These are phyloP conservation scores for Penicillium arizonense DNA, from an alignment of 495 filamentous ascomycete species.

Conservation along the genomic window DNA sequence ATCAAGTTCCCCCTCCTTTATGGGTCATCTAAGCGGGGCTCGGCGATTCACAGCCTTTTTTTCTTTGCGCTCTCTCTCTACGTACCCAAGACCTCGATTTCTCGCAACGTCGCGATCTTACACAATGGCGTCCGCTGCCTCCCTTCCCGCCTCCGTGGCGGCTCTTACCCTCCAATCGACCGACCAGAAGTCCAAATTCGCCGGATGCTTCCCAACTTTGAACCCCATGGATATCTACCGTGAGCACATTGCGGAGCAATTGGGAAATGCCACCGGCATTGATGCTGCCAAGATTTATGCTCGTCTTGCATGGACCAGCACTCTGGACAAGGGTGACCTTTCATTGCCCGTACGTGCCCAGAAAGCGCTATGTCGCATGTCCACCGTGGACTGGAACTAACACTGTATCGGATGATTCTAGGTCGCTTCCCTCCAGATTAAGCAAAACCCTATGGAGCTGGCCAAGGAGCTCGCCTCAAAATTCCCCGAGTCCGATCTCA, in stretches of 20 bases:
- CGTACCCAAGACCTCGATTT: constrained; percentile 1
- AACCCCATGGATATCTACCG: constrained; percentile 92
- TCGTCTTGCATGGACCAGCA: constrained; percentile 75
- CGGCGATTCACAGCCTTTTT: constrained; percentile 38
- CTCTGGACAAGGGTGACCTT: constrained; percentile 88
- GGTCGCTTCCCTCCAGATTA: constrained; percentile 74
- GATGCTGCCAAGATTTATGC: constrained; percentile 74
- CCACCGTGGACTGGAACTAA: neutral
- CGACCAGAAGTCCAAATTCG: constrained; percentile 36
- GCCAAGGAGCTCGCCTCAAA: constrained; percentile 69
- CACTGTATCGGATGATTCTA: constrained; percentile 9
- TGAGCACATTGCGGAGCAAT: constrained; percentile 70
- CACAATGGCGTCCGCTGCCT: constrained; percentile 35
- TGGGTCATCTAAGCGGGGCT: constrained; percentile 49
- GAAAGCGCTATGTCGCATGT: neutral
- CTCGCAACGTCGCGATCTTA: constrained; percentile 10
- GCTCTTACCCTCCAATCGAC: constrained; percentile 41
- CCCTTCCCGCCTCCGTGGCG: constrained; percentile 37
- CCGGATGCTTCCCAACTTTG: constrained; percentile 57
- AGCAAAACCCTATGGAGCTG: constrained; percentile 75
- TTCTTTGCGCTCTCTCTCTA: constrained; percentile 17
- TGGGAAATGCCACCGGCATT: constrained; percentile 71
- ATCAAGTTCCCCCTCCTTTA: constrained; percentile 34
- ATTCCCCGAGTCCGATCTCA: constrained; percentile 75
- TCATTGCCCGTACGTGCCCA: constrained; percentile 59